phyloP scores from a whole-genome alignment of 202 grass and related monocot species.

The Digitaria exilis region DNA sequence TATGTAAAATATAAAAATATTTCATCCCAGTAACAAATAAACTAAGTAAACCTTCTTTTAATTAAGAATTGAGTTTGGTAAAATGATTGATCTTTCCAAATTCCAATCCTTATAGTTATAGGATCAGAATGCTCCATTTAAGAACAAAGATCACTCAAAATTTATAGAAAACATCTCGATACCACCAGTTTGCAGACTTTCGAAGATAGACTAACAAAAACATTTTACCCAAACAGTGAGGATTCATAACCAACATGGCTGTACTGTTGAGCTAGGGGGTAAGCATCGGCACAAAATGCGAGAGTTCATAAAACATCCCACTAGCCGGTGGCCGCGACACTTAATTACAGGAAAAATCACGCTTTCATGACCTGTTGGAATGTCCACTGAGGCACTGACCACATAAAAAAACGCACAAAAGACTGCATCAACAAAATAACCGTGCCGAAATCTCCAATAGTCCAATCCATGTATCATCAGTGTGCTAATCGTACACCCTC shows the following conservation, averaged over 20 bases:
- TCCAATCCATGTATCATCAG: not conserved
- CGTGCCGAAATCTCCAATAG: not conserved
- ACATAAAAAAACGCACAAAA: not conserved
- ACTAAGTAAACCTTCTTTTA: not conserved
- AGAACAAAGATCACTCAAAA: not conserved
- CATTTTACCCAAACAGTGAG: not conserved
- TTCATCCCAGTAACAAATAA: not conserved
- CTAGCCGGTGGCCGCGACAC: not conserved
- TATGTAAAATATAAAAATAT: not conserved
- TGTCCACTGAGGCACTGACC: not conserved
- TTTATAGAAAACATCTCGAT: not conserved
- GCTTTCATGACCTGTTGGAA: not conserved
- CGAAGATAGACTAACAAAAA: not conserved
- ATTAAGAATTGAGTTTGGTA: not conserved
- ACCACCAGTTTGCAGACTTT: not conserved
- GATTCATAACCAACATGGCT: not conserved
- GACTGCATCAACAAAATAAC: not conserved
- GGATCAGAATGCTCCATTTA: not conserved
- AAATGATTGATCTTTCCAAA: not conserved
- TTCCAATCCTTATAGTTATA: not conserved
- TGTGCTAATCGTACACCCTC: not conserved
- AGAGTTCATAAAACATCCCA: not conserved
- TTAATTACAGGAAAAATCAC: not conserved
- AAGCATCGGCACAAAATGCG: not conserved
- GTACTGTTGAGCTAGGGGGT: not conserved